Conservation (phyloP, 345 rosid species). For the Sapria himalayana region DNA sequence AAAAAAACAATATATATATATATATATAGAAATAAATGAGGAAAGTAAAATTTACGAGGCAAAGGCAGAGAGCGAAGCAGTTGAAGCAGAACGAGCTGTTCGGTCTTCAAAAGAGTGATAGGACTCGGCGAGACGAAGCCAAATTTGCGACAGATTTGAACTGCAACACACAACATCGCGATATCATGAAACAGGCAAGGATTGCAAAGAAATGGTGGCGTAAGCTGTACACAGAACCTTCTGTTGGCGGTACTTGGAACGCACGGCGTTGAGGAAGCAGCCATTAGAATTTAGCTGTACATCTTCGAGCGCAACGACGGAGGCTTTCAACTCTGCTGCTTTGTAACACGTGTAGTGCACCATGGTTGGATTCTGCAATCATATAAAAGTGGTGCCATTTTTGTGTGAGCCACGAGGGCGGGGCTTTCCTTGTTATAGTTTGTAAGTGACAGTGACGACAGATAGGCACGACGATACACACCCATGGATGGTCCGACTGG, state of each 20-base stretch:
- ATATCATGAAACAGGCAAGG: conserved; percentile 1
- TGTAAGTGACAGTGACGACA: too few relatives aligned
- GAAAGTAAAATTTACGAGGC: too few relatives aligned
- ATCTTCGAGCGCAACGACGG: conserved; percentile 61
- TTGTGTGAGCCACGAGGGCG: too few relatives aligned
- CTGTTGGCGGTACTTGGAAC: conserved; percentile 52
- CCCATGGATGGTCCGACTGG: conserved; percentile 88
- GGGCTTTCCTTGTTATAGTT: too few relatives aligned
- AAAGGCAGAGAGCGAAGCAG: too few relatives aligned
- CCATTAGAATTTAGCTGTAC: conserved; percentile 45
- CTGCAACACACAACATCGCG: conserved; percentile 18
- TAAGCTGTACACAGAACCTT: conserved; percentile 26
- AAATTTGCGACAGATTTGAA: conserved; percentile 57
- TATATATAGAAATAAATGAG: too few relatives aligned
- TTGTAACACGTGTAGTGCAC: conserved; percentile 66
- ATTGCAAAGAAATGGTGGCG: neutral
- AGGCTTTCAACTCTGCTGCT: conserved; percentile 31
- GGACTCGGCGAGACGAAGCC: conserved; percentile 32
- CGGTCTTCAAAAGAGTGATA: conserved; percentile 37
- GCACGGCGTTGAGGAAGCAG: conserved; percentile 43
- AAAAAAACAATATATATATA: too few relatives aligned
- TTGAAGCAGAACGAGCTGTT: conserved; percentile 9
- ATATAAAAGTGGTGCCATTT: too few relatives aligned
- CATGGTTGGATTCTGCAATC: conserved; percentile 60
- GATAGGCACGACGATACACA: too few relatives aligned